A percentile compares a stretch with the other conserved stretches of the same genome.
These are phyloP conservation scores for Fulvia fulva DNA, from an alignment of 2,329 filamentous ascomycete species.

Conservation along the genomic window DNA sequence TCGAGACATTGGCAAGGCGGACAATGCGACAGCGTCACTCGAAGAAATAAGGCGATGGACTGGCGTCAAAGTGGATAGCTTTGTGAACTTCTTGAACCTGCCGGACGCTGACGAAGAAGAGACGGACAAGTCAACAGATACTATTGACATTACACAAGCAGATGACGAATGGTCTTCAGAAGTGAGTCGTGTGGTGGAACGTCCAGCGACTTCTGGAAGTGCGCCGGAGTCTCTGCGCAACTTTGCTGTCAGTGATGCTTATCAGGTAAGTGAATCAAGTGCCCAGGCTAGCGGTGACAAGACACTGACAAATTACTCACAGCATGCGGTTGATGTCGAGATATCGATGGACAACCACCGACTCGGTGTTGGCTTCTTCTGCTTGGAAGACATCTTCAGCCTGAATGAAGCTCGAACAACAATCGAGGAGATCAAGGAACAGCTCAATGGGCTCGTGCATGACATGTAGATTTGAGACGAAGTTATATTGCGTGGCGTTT, in stretches of 20 bases:
- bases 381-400: conserved; percentile 41
- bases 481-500: not conserved
- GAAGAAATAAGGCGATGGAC: conserved; percentile 74
- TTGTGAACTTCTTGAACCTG: conserved; percentile 74
- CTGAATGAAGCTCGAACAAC: conserved; percentile 36
- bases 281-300: not conserved
- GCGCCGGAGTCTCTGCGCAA: conserved; percentile 10
- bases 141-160: conserved; percentile 22
- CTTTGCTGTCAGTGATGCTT: conserved; percentile 22
- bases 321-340: conserved; percentile 56
- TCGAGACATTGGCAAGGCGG: conserved; percentile 53
- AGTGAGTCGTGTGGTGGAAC: conserved; percentile 4
- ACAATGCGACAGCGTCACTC: conserved; percentile 58
- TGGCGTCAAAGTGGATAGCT: conserved; percentile 63
- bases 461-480: not conserved
- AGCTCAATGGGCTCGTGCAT: conserved; percentile 15
- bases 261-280: conserved; percentile 36
- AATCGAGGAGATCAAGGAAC: conserved; percentile 32
- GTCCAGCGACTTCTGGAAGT: conserved; percentile 13
- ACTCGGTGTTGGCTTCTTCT: conserved; percentile 54
- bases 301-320: conserved; percentile 4
- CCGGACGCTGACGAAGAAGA: conserved; percentile 32
- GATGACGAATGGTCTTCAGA: conserved; percentile 24
- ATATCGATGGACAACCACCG: conserved; percentile 46
- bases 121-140: conserved; percentile 6